Percentiles rank a stretch among this genome's conserved stretches.
phyloP scores from a whole-genome alignment of 768 basidiomycete genomes.

The Suillus decipiens region DNA sequence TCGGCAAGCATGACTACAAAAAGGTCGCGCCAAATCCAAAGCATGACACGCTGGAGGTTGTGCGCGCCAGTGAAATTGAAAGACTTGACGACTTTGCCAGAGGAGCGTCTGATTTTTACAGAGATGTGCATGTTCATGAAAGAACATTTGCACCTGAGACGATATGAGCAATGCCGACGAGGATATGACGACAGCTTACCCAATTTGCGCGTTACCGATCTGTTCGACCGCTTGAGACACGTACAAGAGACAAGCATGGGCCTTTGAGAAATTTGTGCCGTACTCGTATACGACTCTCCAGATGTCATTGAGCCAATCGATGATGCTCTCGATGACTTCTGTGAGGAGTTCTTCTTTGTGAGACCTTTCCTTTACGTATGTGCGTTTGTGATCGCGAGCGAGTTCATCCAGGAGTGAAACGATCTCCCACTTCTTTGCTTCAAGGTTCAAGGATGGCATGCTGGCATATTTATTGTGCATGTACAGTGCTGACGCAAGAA shows the following conservation, averaged over 20 bases:
- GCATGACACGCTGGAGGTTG: constrained; percentile 44
- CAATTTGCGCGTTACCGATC: constrained; percentile 41
- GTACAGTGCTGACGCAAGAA: constrained; percentile 41
- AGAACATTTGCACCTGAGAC: constrained; percentile 55
- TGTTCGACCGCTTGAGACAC: constrained; percentile 47
- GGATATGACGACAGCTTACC: constrained; percentile 30
- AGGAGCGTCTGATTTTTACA: constrained; percentile 44
- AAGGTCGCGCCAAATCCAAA: constrained; percentile 75
- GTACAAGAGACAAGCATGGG: constrained; percentile 59
- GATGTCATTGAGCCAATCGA: constrained; percentile 62
- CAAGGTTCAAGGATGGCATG: constrained; percentile 54
- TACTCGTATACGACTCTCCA: constrained; percentile 66
- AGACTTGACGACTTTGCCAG: constrained; percentile 46
- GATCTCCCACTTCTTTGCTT: constrained; percentile 57
- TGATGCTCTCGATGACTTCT: constrained; percentile 57
- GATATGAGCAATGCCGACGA: constrained; percentile 12
- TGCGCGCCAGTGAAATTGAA: constrained; percentile 52
- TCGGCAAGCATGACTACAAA: constrained; percentile 55
- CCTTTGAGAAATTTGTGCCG: constrained; percentile 48
- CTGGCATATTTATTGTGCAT: constrained; percentile 39
- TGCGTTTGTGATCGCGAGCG: constrained; percentile 51
- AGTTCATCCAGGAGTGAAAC: constrained; percentile 53
- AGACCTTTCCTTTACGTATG: constrained; percentile 54
- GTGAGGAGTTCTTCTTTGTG: constrained; percentile 53
- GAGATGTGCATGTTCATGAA: constrained; percentile 48